phyloP scores from a whole-genome alignment of 2,329 filamentous ascomycete species.

The Alternaria conjuncta region DNA sequence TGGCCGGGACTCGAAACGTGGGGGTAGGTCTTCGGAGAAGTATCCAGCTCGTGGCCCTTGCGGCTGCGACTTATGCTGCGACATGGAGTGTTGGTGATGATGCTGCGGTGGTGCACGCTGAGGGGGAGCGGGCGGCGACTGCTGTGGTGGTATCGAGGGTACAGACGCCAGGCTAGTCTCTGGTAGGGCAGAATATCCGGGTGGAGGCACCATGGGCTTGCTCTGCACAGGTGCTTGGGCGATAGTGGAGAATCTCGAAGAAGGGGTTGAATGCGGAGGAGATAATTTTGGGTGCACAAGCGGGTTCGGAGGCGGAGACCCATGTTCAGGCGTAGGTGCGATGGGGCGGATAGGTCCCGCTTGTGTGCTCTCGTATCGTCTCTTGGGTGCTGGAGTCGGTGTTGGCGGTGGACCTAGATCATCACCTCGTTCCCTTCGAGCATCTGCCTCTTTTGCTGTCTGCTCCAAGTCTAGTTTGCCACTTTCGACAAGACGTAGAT shows the following conservation, averaged over 20 bases:
- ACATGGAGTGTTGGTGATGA: conserved; percentile 33
- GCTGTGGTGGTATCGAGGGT: conserved; percentile 37
- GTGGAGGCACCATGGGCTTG: conserved; percentile 34
- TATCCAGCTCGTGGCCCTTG: conserved; percentile 44
- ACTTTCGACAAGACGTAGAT: conserved; percentile 53
- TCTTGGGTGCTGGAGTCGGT: conserved; percentile 56
- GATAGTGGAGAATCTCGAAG: conserved; percentile 39
- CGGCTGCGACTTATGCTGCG: conserved; percentile 38
- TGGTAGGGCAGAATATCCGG: conserved; percentile 28
- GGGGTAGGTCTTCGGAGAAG: conserved; percentile 43
- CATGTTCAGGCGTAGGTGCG: conserved; percentile 55
- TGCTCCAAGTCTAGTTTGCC: conserved; percentile 52
- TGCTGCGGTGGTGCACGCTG: conserved; percentile 35
- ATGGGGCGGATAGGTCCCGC: conserved; percentile 50
- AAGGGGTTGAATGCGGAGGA: conserved; percentile 38
- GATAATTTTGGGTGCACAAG: conserved; percentile 47
- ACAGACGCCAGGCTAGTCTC: conserved; percentile 38
- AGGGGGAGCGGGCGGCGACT: conserved; percentile 37
- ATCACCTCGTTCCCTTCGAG: conserved; percentile 52
- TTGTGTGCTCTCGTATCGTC: conserved; percentile 54
- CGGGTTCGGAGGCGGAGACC: conserved; percentile 37
- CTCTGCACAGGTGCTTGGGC: conserved; percentile 40
- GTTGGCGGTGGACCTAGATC: conserved; percentile 56
- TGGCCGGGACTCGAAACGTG: conserved; percentile 38
- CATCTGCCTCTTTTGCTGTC: conserved; percentile 52